Conservation (phyloP, 2,329 filamentous ascomycete genomes). For the Helminthosporium solani region DNA sequence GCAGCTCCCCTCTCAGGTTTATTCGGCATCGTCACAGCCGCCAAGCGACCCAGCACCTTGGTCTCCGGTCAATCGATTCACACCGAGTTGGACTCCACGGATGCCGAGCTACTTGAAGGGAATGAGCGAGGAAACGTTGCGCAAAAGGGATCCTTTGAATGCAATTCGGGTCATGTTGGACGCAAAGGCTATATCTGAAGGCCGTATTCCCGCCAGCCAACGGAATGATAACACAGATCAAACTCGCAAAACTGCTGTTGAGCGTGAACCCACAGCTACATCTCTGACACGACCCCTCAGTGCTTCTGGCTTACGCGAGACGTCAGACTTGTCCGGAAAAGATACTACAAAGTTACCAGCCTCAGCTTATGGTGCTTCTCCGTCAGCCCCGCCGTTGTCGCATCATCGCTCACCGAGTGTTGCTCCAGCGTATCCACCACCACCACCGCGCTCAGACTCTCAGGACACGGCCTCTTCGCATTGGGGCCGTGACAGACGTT, state of each 20-base stretch:
- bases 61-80: conserved; percentile 14
- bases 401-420: conserved; percentile 17
- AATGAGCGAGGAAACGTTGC: conserved; percentile 26
- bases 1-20: conserved; percentile 26
- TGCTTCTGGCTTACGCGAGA: conserved; percentile 17
- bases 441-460: conserved; percentile 24
- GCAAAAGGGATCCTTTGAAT: conserved; percentile 22
- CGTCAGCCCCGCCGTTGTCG: conserved; percentile 12
- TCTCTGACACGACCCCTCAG: conserved; percentile 14
- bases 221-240: not conserved
- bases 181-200: conserved; percentile 17
- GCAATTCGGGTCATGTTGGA: conserved; percentile 30
- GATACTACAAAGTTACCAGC: conserved; percentile 28
- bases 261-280: conserved; percentile 10
- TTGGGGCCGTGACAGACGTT: conserved; percentile 32
- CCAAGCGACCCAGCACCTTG: conserved; percentile 19
- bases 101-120: conserved; percentile 13
- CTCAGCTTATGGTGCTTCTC: conserved; percentile 23
- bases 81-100: conserved; percentile 13
- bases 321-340: conserved; percentile 19
- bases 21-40: conserved; percentile 16
- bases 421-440: conserved; percentile 16
- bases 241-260: not conserved
- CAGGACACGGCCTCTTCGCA: conserved; percentile 25
- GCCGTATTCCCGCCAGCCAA: conserved; percentile 3